phyloP scores from a whole-genome alignment of 2,329 filamentous ascomycete species.

The Fusarium caatingaense region DNA sequence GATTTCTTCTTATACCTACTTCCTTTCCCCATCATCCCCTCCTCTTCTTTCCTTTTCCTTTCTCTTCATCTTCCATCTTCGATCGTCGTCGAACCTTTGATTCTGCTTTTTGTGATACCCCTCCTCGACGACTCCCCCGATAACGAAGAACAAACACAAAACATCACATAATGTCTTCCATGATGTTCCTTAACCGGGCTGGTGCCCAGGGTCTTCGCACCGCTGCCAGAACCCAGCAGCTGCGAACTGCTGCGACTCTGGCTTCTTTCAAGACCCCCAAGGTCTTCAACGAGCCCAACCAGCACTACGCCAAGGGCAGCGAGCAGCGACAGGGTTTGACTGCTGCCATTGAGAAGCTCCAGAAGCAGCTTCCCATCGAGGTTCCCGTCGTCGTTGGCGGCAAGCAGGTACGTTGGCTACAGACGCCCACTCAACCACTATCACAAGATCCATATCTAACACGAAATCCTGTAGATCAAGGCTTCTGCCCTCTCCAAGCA shows the following conservation, averaged over 20 bases:
- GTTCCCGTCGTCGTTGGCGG: constrained; percentile 88
- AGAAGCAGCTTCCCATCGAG: constrained; percentile 76
- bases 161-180: constrained; percentile 49
- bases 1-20: constrained; percentile 11
- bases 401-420: constrained; percentile 70
- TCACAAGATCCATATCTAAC: constrained; percentile 19
- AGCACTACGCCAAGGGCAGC: constrained; percentile 89
- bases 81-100: constrained; percentile 28
- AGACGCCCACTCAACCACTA: not conserved
- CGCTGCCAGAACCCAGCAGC: constrained; percentile 47
- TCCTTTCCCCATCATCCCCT: constrained; percentile 10
- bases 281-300: constrained; percentile 94
- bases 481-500: constrained; percentile 75
- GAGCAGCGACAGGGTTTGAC: constrained; percentile 80
- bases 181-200: constrained; percentile 50
- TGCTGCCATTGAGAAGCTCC: constrained; percentile 76
- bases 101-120: constrained; percentile 41
- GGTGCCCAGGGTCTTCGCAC: constrained; percentile 49
- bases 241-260: constrained; percentile 65
- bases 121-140: constrained; percentile 25
- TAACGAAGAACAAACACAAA: constrained; percentile 22
- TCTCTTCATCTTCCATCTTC: constrained; percentile 29
- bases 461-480: constrained; percentile 65
- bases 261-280: constrained; percentile 89
- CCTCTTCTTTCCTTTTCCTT: not conserved